Evolutionary conservation across 768 basidiomycete genomes (phyloP), one percentile per base, ranked within the genome.

Genomic region (Xerocomellus chrysenteron): DNA sequence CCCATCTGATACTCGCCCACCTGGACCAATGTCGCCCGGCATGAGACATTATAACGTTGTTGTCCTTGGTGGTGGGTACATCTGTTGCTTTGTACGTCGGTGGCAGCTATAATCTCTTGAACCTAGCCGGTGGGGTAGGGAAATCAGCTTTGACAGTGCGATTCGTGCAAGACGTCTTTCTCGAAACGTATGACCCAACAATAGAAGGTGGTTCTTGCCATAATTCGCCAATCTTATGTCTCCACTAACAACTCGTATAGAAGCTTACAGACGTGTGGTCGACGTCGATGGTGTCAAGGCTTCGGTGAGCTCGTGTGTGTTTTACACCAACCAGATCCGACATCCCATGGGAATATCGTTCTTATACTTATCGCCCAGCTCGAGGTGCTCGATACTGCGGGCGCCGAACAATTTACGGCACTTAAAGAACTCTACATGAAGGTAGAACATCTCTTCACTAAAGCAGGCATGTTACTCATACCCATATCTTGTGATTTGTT

Each of bases 101-200:
- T 40, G 17, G 13, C 46, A 33, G 12, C 9, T 49, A 40, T 51
- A 63, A 52, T 52, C 24, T 50, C 52, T 50, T 45, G 11, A 40
- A 59, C 48, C 52, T 55, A 92, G 90, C 90, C 66, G 92, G 92
- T 65, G 92, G 92, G 24, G 91, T 94, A 51, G 92, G 92, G 47
- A 94, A 94, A 73, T 92, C 90, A 26, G 90, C 92, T 13, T 77
- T 94, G 35, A 91, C 90, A 67, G 85, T 90, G 63, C 82, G 89
- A 56, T 92, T 87, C 68, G 83, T 90, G 46, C 80, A 80, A 61
- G 82, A 88, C 69, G 77, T 81, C 43, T 92, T 90, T 69, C 75
- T 89, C 32, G 86, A 89, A 64, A 81, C 81, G 60, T 92, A 92
- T 69, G 88, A 92, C 67, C 90, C 90, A 28, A 91, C 90, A 13